These are phyloP conservation scores for Wickerhamiella pararugosa DNA, from an alignment of 1,139 yeast species.

Conservation along the genomic window DNA sequence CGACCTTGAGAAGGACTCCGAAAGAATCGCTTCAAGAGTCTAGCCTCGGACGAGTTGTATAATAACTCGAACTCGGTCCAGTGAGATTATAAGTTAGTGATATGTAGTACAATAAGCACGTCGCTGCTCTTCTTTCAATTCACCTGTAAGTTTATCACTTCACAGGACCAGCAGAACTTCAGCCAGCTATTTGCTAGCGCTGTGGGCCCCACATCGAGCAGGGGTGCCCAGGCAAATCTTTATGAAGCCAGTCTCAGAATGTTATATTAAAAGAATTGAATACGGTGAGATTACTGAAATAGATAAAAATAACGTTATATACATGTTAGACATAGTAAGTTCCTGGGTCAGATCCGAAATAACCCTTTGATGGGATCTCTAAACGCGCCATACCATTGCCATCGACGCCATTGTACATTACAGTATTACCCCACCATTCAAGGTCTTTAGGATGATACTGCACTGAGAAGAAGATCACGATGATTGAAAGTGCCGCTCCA, in stretches of 20 bases:
- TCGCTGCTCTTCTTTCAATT: no score
- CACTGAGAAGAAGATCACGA: conserved; percentile 40
- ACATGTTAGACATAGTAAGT: neutral
- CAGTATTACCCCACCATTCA: conserved; percentile 38
- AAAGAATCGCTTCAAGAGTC: conserved; percentile 33
- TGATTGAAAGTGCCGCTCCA: conserved; percentile 28
- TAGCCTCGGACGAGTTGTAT: conserved; percentile 38
- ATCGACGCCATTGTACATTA: neutral
- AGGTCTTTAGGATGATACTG: conserved; percentile 30
- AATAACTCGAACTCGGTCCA: conserved; percentile 6
- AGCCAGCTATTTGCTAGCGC: conserved; percentile 68
- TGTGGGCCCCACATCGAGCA: conserved; percentile 31
- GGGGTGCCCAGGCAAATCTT: no score
- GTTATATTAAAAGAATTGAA: no score
- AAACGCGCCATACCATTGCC: conserved; percentile 1
- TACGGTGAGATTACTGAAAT: no score
- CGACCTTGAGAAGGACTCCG: conserved; percentile 32
- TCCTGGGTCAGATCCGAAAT: conserved; percentile 4
- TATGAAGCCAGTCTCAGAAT: no score
- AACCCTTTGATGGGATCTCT: neutral
- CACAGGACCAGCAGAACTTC: conserved; percentile 67
- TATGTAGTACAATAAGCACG: no score
- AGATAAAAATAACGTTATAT: no score
- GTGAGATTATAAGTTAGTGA: neutral
- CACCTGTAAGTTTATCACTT: conserved; percentile 77